phyloP scores from a whole-genome alignment of 208 protist species.

The Willaertia magna region DNA sequence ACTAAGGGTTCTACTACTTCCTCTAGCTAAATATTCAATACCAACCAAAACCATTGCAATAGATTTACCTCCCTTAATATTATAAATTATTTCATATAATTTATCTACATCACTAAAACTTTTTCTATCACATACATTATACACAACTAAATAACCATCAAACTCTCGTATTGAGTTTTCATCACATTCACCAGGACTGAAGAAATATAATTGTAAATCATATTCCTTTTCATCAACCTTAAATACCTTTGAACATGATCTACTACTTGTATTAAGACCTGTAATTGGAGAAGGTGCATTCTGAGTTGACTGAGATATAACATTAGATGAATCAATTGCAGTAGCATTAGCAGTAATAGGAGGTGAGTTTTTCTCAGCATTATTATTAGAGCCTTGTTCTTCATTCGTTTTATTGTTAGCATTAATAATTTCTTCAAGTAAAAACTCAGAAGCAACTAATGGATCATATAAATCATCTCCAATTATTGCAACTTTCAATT shows the following conservation, averaged over 20 bases:
- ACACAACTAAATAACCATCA: background rate
- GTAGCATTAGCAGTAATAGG: background rate
- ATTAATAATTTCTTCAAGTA: background rate
- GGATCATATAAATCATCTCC: background rate
- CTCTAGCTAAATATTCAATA: background rate
- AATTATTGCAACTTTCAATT: background rate
- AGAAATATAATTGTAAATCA: no score
- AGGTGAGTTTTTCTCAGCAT: no score
- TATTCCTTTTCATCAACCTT: no score
- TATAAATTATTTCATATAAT: background rate
- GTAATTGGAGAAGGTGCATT: no score
- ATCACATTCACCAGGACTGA: no score
- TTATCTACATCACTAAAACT: background rate
- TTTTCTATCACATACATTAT: background rate
- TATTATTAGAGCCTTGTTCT: no score
- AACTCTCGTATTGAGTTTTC: no score
- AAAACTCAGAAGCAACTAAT: background rate
- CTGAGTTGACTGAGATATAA: no score
- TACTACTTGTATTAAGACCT: no score
- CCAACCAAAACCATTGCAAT: background rate
- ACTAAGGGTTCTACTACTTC: background rate
- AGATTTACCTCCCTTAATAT: background rate
- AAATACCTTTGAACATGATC: no score
- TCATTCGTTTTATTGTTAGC: no score
- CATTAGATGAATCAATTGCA: no score